Evolutionary conservation across 768 basidiomycete species (phyloP), one percentile per base, ranked within the genome.

Genomic region (Lepiota venenata): DNA sequence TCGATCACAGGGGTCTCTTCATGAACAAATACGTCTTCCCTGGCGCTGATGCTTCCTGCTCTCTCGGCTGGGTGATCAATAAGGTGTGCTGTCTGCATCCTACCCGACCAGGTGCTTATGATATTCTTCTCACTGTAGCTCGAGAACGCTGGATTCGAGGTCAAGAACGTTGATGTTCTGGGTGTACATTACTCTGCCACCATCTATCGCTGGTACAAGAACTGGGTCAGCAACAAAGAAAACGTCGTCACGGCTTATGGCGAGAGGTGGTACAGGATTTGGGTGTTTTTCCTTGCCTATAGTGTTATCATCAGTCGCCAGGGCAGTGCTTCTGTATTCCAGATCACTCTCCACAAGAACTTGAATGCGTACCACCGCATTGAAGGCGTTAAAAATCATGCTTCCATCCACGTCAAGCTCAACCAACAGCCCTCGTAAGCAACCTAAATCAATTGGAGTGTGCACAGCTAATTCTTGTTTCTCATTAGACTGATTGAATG

Each of bases 21-120:
- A 95, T 95, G 93, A 95, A 91, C 82, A 94, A 94, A 65, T 98
- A 99, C 61, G 74, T 99, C 66, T 99, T 99, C 87, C 96, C 97
- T 42, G 96, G 96, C 66, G 97, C 96, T 2, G 97, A 99, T 63
- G 97, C 97, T 0, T 92, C 88, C 2, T 93, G 93, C 69, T 91
- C 95, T 16, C 86, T 98, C 27, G 92, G 90, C 38, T 98, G 96
- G 96, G 93, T 97, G 52, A 80, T 99, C 56, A 80, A 74, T 58
- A 77, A 79, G 69, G 78, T 75, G 42, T 49, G 41, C 7, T 2
- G 2, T 10, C n/a, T 22, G 45, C 9, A 32, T 32, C 32, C 3
- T 27, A 4, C 18, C 25, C 42, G 11, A 48, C 14, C 7, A 6
- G 29, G 18, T 38, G 16, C 37, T 51, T 32, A 42, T 2, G 38